A percentile compares a stretch with the other conserved stretches of the same genome.
These are phyloP conservation scores for Trametes pubescens DNA, from an alignment of 1,284 basidiomycete genomes.

Conservation along the genomic window DNA sequence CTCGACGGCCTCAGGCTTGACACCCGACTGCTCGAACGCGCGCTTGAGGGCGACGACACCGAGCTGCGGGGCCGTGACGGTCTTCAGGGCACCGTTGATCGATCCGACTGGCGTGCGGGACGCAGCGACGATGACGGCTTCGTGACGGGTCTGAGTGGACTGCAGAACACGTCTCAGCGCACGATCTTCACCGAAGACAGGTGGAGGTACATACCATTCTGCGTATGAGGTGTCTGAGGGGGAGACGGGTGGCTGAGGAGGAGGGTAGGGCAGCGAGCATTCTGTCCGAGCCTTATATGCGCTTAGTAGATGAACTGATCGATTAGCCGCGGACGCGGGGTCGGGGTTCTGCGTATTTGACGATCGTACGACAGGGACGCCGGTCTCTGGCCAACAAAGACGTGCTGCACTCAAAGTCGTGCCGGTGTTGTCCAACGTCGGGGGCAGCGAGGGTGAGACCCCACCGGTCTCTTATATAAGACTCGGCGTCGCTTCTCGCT, in stretches of 20 bases:
- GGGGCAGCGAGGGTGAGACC: slow-evolving; percentile 20
- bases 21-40: slow-evolving; percentile 82
- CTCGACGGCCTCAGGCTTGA: slow-evolving; percentile 86
- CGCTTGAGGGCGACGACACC: slow-evolving; percentile 91
- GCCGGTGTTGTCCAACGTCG: slow-evolving; percentile 27
- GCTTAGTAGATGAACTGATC: slow-evolving; percentile 34
- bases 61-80: slow-evolving; percentile 90
- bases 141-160: slow-evolving; percentile 52
- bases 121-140: slow-evolving; percentile 96
- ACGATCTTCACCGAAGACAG: background rate
- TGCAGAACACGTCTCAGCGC: slow-evolving; percentile 22
- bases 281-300: slow-evolving; percentile 40
- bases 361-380: slow-evolving; percentile 38
- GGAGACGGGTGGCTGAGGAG: slow-evolving; percentile 47
- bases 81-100: slow-evolving; percentile 90
- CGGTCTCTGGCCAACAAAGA: slow-evolving; percentile 16
- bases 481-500: slow-evolving; percentile 23
- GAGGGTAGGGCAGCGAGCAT: slow-evolving; percentile 49
- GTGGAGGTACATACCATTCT: slow-evolving; percentile 44
- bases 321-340: slow-evolving; percentile 36
- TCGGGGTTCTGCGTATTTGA: slow-evolving; percentile 27
- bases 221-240: slow-evolving; percentile 47
- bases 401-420: slow-evolving; percentile 23
- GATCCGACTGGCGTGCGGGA: slow-evolving; percentile 95
- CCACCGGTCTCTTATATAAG: slow-evolving; percentile 28